Evolutionary conservation across 1,139 yeast species (phyloP).

Genomic region (Geotrichum carabidarum): DNA sequence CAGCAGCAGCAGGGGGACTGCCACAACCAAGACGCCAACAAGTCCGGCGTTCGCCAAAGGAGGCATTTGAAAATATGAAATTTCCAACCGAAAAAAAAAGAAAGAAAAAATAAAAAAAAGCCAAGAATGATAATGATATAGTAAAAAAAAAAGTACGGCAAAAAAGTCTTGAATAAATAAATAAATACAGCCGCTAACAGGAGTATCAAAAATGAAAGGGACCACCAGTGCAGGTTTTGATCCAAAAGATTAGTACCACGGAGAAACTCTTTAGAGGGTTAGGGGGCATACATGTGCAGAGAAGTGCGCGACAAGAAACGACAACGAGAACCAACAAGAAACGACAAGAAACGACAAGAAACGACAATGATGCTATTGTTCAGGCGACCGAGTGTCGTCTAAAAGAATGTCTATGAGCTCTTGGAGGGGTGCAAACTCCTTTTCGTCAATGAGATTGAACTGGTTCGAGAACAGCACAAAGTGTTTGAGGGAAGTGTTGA

Average conservation of each 20-base stretch:
- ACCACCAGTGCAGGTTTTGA: too few species aligned
- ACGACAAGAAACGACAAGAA: background rate
- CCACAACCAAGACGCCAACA: background rate
- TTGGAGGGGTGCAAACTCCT: constrained; percentile 88
- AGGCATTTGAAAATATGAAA: background rate
- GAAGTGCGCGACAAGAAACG: background rate
- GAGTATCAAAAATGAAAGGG: too few species aligned
- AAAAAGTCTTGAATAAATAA: background rate
- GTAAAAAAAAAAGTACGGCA: background rate
- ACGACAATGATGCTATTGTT: background rate
- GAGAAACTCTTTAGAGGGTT: too few species aligned
- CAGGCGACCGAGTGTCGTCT: constrained; percentile 27
- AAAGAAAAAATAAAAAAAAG: background rate
- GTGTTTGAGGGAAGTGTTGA: constrained; percentile 91
- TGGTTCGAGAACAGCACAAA: constrained; percentile 84
- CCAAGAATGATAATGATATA: background rate
- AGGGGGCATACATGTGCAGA: background rate
- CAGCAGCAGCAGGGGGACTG: constrained; percentile 20
- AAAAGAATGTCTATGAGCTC: constrained; percentile 76
- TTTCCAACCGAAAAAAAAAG: background rate
- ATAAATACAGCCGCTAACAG: background rate
- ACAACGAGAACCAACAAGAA: background rate
- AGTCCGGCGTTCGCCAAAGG: background rate
- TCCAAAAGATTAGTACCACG: too few species aligned
- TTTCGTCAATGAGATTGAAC: constrained; percentile 65